phyloP scores from a whole-genome alignment of 2,329 filamentous ascomycete species.

The Colletotrichum lupini region DNA sequence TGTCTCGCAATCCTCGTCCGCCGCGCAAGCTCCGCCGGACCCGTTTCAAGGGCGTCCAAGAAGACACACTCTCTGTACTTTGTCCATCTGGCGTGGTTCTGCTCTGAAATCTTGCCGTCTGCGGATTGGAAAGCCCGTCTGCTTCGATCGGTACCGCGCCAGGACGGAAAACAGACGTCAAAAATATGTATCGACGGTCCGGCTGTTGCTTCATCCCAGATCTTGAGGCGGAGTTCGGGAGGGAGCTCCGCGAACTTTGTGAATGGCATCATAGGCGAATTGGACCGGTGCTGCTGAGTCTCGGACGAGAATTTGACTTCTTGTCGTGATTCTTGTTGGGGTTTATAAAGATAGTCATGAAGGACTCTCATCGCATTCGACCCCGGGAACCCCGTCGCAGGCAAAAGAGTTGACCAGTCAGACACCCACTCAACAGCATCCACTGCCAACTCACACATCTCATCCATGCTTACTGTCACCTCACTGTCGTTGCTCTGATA shows the following conservation, averaged over 20 bases:
- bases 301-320: neutral
- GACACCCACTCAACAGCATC: conserved; percentile 8
- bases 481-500: neutral
- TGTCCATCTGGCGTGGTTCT: neutral
- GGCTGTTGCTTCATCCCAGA: conserved; percentile 28
- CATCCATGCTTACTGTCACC: neutral
- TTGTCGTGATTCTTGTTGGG: neutral
- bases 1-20: conserved; percentile 16
- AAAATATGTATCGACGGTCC: conserved; percentile 43
- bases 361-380: neutral
- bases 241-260: conserved; percentile 23
- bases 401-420: neutral
- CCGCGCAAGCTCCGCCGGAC: neutral
- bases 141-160: conserved; percentile 25
- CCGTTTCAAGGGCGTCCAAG: conserved; percentile 23
- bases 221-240: conserved; percentile 27
- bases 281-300: too few species aligned
- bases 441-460: conserved; percentile 2
- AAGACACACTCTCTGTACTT: conserved; percentile 30
- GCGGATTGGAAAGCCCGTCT: conserved; percentile 12
- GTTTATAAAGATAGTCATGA: neutral
- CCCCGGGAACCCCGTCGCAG: neutral
- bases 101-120: neutral
- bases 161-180: conserved; percentile 43
- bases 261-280: conserved; percentile 43